phyloP scores from a whole-genome alignment of 2,329 filamentous ascomycete genomes.

The Fusarium equiseti region DNA sequence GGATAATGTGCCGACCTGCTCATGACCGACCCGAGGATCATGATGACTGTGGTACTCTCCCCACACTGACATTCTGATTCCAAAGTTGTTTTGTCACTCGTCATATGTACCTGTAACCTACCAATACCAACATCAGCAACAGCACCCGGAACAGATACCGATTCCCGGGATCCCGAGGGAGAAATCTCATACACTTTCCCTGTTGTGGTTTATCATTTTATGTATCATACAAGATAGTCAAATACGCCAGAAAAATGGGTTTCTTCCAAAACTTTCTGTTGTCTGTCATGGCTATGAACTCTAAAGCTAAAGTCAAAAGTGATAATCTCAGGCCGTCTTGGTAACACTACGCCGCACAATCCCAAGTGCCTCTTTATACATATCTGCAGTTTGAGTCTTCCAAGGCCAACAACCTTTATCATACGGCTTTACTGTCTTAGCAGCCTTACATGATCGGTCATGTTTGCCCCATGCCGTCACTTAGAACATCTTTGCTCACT shows the following conservation, averaged over 20 bases:
- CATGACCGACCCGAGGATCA: slow-evolving; percentile 25
- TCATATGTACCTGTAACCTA: not conserved
- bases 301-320: not conserved
- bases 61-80: slow-evolving; percentile 6
- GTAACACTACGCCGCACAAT: not conserved
- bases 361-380: not conserved
- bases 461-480: slow-evolving; percentile 1
- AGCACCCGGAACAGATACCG: slow-evolving; percentile 25
- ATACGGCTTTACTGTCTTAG: not conserved
- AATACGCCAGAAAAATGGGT: not conserved
- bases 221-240: slow-evolving; percentile 16
- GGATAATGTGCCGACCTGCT: slow-evolving; percentile 35
- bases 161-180: slow-evolving; percentile 37
- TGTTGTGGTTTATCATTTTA: slow-evolving; percentile 3
- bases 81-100: slow-evolving; percentile 3
- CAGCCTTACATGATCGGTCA: slow-evolving; percentile 2
- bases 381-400: not conserved
- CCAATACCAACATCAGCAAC: not conserved
- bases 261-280: not conserved
- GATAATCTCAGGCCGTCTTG: not conserved
- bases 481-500: not conserved
- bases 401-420: not conserved
- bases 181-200: slow-evolving; percentile 22
- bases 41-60: not conserved
- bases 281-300: not conserved